Base-by-base conservation (phyloP, 148 eudicot genomes). In the Camellia granthamiana region DNA sequence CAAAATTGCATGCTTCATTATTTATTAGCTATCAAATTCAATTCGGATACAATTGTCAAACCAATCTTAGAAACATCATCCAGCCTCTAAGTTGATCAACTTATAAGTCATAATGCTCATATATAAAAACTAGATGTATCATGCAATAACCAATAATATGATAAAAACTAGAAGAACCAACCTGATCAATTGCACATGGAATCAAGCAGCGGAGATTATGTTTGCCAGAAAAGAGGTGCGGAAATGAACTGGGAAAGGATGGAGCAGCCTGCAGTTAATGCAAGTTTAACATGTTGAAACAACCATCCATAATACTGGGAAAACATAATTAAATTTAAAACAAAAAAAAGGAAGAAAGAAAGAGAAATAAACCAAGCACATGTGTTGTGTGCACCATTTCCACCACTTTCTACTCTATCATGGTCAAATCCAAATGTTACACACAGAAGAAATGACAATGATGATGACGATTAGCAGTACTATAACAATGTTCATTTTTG, bases 161-260 rank as follows among this genome's bases (percentile, higher is more conserved):
- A 19, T n/a, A 66, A 41, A 58, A 21, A 52, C 10, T 38, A 58
- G 75, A 81, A 60, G 44, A 78, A 78, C 60, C n/a, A 83, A 95
- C 99, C 99, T 95, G 99, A 78, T 95, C 99, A 82, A 95, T 95
- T 58, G 99, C 99, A 83, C 99, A 95, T 60, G 99, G 98, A 89
- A 95, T 93, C 87, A 95, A 87, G 84, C 99, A 95, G 55, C 97
- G 95, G 51, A 88, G 90, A 68, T 88, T 93, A 73, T 93, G 92
- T 84, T 86, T 88, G 43, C 87, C 91, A 60, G 89, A 75, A 79
- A 95, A 95, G 60, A 95, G 87, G 86, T 95, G 99, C 23, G 99
- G 99, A 81, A 95, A 95, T 70, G 99, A 93, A 83, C 90, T 95
- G 55, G 98, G 93, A 83, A 95, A 95, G 8, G 99, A 91, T 65